Evolutionary conservation across 1,284 basidiomycete species (phyloP).

Genomic region (Stygiomarasmius scandens): DNA sequence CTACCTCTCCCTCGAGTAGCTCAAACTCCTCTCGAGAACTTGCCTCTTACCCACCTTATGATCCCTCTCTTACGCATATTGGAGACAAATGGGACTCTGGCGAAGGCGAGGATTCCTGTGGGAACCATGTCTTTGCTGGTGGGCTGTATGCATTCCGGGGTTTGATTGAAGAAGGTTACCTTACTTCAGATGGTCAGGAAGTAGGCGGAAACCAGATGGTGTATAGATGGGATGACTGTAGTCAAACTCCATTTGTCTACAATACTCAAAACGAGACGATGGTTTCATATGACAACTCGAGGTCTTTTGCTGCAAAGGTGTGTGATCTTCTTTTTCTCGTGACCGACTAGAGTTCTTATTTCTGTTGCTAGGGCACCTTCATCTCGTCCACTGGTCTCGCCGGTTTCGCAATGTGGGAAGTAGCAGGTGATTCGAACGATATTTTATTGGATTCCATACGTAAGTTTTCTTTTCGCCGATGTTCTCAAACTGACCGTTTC

Average conservation of each 20-base stretch:
- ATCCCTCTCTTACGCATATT: background rate
- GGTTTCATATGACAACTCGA: slow-evolving; percentile 57
- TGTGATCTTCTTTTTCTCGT: background rate
- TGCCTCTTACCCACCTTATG: slow-evolving; percentile 1
- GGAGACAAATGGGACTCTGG: slow-evolving; percentile 1
- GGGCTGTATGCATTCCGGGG: slow-evolving; percentile 49
- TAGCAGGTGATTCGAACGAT: slow-evolving; percentile 45
- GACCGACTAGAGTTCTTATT: background rate
- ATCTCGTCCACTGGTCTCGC: slow-evolving; percentile 23
- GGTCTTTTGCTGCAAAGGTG: slow-evolving; percentile 52
- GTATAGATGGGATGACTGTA: slow-evolving; percentile 53
- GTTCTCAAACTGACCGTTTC: too few species aligned
- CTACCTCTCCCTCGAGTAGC: background rate
- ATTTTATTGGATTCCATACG: slow-evolving; percentile 46
- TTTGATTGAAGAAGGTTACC: slow-evolving; percentile 45
- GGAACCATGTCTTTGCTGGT: slow-evolving; percentile 19
- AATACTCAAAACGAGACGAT: slow-evolving; percentile 43
- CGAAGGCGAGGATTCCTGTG: slow-evolving; percentile 18
- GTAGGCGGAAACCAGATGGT: slow-evolving; percentile 37
- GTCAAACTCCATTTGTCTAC: slow-evolving; percentile 57
- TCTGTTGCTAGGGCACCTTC: slow-evolving; percentile 21
- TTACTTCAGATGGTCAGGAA: slow-evolving; percentile 37
- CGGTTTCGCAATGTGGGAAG: slow-evolving; percentile 53
- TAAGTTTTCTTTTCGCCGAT: slow-evolving; percentile 8
- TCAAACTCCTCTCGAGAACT: background rate